Percentiles rank a stretch among this genome's conserved stretches.
These are phyloP conservation scores for Hirschioporus abietinus DNA, from an alignment of 768 basidiomycete genomes.

Conservation along the genomic window DNA sequence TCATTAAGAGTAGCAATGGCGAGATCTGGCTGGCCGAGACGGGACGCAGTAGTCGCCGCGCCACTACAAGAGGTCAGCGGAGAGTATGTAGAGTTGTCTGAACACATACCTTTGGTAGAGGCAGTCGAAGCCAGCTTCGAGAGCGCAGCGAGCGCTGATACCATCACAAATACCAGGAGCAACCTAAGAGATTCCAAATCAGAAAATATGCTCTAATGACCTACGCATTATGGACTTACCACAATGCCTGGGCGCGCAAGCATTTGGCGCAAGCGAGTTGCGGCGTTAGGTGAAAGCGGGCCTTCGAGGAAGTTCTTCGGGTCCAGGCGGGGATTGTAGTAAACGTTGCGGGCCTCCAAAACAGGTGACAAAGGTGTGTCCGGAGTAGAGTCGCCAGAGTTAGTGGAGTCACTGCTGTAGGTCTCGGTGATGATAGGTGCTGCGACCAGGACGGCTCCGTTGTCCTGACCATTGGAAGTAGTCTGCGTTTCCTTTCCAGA, in stretches of 20 bases:
- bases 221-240: slow-evolving; percentile 34
- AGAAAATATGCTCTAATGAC: slow-evolving; percentile 1
- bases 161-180: slow-evolving; percentile 80
- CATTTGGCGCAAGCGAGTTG: slow-evolving; percentile 68
- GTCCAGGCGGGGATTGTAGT: slow-evolving; percentile 66
- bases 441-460: neutral
- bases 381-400: neutral
- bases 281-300: slow-evolving; percentile 60
- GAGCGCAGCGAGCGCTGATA: slow-evolving; percentile 72
- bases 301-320: slow-evolving; percentile 65
- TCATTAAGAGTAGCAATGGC: slow-evolving; percentile 77
- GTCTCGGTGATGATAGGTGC: neutral
- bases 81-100: neutral
- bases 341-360: slow-evolving; percentile 22
- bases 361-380: neutral
- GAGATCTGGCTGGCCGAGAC: slow-evolving; percentile 72
- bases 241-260: slow-evolving; percentile 65
- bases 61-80: slow-evolving; percentile 35
- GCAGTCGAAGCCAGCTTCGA: slow-evolving; percentile 75
- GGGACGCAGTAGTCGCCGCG: slow-evolving; percentile 75
- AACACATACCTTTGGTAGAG: slow-evolving; percentile 61
- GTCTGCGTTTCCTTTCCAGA: neutral
- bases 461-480: neutral
- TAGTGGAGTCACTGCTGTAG: neutral
- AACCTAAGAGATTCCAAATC: slow-evolving; percentile 32